Base-by-base conservation (phyloP, 495 filamentous ascomycete species). In the Clavariopsis aquatica region DNA sequence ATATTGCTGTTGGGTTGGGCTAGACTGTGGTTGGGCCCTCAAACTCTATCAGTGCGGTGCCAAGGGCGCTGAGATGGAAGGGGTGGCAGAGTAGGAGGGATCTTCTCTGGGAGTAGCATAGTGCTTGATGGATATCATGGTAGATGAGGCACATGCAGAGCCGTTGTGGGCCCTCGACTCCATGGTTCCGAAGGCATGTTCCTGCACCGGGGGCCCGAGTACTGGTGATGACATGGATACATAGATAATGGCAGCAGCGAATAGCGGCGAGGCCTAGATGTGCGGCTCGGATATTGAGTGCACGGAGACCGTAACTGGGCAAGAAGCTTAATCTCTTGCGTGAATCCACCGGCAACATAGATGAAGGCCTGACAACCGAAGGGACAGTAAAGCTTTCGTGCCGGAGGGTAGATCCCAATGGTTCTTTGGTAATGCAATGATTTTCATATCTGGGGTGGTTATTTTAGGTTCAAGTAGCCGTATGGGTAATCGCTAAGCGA, bases 401-500 rank as follows among this genome's bases (percentile, higher is more conserved):
- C 58, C 12, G 22, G 41, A 43, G 22, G 23, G 22, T 26, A 24
- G 23, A 49, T 67, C 51, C 26, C 53, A 49, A 54, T 31, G 1
- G 38, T 27, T 38, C 31, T 26, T 31, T 45, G 3, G 1, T 19
- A 3, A 51, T 57, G 28, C 52, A 53, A 59, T 49, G 54, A 56
- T 24, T 7, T 38, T 60, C 65, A 68, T 64, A 54, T 64, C 53
- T 10, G 38, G 17, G 24, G 29, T 24, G 9, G 58, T 53, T 57
- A 60, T 62, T 68, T 68, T 63, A 41, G 46, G 60, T 22, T 54
- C 15, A 36, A 59, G 65, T 20, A 52, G 43, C 58, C 64, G 51
- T 41, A 61, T 19, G n/a, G 12, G 51, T 52, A 34, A 24, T 52
- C 27, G 19, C n/a, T n/a, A 62, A 62, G 52, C 58, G 64, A 61